Evolutionary conservation across 177 flowering plant species (phyloP).

Genomic region (Tripterygium wilfordii): DNA sequence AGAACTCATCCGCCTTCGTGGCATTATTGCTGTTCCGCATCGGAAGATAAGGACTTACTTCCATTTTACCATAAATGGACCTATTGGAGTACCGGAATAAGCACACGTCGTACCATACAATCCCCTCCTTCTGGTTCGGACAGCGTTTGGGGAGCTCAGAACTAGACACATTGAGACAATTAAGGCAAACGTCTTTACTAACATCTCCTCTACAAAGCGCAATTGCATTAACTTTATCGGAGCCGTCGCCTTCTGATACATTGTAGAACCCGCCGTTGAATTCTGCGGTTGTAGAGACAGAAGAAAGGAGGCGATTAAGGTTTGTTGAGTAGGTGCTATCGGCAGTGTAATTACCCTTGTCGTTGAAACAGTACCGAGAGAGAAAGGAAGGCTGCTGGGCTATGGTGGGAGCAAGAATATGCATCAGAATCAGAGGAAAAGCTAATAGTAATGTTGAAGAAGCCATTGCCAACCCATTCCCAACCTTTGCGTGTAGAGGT

Average conservation of each 20-base stretch:
- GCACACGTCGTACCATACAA: conserved; percentile 7
- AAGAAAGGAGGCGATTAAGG: not conserved
- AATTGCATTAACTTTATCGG: conserved; percentile 6
- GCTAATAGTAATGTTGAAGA: too few species aligned
- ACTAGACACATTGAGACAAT: conserved; percentile 2
- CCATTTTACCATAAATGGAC: not conserved
- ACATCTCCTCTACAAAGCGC: conserved; percentile 9
- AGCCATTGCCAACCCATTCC: too few species aligned
- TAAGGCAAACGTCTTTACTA: not conserved
- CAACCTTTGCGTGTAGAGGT: too few species aligned
- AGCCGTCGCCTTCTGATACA: not conserved
- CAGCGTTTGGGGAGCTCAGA: conserved; percentile 1
- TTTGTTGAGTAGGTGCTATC: not conserved
- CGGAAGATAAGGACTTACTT: not conserved
- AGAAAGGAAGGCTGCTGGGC: too few species aligned
- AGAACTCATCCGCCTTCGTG: not conserved
- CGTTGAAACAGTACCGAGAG: too few species aligned
- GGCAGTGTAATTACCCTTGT: not conserved
- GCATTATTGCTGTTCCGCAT: not conserved
- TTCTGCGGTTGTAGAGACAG: not conserved
- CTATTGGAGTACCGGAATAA: conserved; percentile 13
- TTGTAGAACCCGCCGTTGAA: conserved; percentile 1
- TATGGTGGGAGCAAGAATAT: too few species aligned
- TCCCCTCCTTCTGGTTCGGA: conserved; percentile 1
- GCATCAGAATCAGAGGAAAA: too few species aligned